Conservation (phyloP, 2,329 filamentous ascomycete genomes). For the Lasiodiplodia hormozganensis region DNA sequence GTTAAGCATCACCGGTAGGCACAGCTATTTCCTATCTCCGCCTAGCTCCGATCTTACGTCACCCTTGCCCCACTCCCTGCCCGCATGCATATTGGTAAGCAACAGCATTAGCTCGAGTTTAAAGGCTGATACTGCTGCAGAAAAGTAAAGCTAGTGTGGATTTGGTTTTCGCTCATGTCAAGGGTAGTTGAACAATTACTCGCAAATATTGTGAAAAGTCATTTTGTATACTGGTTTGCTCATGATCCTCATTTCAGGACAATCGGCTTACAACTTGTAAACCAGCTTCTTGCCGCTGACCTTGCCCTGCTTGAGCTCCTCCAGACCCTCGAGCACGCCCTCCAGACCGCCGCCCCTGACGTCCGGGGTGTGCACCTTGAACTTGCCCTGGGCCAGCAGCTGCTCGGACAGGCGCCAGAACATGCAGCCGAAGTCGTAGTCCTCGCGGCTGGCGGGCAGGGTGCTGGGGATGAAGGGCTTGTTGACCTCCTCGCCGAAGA, state of each 20-base stretch:
- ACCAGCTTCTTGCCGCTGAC: constrained; percentile 46
- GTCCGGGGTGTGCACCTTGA: constrained; percentile 42
- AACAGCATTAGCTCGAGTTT: background rate
- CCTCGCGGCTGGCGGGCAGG: constrained; percentile 34
- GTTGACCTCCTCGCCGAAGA: constrained; percentile 49
- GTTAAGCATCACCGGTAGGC: background rate
- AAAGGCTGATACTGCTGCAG: too few species aligned
- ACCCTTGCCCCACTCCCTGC: background rate
- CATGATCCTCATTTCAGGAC: too few species aligned
- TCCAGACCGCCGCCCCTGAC: constrained; percentile 39
- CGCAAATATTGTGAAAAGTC: too few species aligned
- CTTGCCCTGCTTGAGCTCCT: constrained; percentile 42
- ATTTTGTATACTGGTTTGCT: too few species aligned
- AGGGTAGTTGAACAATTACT: too few species aligned
- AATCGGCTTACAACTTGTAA: constrained; percentile 32
- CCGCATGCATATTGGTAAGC: background rate
- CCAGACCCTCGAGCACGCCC: constrained; percentile 41
- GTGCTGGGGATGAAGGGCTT: constrained; percentile 6
- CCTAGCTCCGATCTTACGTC: constrained; percentile 4
- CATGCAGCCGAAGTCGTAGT: constrained; percentile 41
- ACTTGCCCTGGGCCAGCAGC: constrained; percentile 40
- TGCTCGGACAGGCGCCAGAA: constrained; percentile 38
- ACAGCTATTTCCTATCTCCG: constrained; percentile 11
- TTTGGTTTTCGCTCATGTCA: too few species aligned
- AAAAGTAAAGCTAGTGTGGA: too few species aligned